A percentile compares a stretch with the other conserved stretches of the same genome.
Evolutionary conservation across 495 filamentous ascomycete genomes (phyloP).

Genomic region (Penicillium cosmopolitanum): DNA sequence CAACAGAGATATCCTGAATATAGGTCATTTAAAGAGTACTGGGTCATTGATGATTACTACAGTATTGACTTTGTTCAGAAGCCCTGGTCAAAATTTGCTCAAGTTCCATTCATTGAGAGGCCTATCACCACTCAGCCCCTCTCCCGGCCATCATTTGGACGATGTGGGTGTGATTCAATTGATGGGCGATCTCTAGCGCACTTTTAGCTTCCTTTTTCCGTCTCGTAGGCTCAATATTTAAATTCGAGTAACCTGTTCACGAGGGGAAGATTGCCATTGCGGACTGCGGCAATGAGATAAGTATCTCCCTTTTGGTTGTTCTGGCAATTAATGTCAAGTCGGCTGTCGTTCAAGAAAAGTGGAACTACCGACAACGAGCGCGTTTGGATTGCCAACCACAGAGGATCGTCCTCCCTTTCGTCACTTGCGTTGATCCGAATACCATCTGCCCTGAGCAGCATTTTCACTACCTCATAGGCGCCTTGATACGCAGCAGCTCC

Average conservation of each 20-base stretch:
- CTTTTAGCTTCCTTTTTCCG: slow-evolving; percentile 7
- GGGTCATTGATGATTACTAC: slow-evolving; percentile 4
- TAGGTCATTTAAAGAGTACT: slow-evolving; percentile 1
- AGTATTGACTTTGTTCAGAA: slow-evolving; percentile 1
- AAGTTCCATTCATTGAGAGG: slow-evolving; percentile 6
- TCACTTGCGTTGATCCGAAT: slow-evolving; percentile 12
- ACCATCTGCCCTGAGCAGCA: slow-evolving; percentile 4
- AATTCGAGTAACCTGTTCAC: slow-evolving; percentile 3
- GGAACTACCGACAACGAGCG: slow-evolving; percentile 8
- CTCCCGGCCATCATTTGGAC: slow-evolving; percentile 2
- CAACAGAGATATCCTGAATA: too few species aligned
- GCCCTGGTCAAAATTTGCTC: background rate
- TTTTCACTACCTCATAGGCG: slow-evolving; percentile 4
- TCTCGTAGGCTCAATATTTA: slow-evolving; percentile 6
- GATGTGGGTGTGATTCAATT: background rate
- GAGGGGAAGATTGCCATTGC: background rate
- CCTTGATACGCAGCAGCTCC: slow-evolving; percentile 7
- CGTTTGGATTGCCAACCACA: slow-evolving; percentile 13
- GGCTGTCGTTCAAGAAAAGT: slow-evolving; percentile 9
- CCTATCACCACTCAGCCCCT: background rate
- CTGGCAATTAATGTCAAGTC: slow-evolving; percentile 17
- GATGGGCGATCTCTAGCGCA: slow-evolving; percentile 7
- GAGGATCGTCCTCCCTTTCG: slow-evolving; percentile 14
- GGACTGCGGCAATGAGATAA: slow-evolving; percentile 14
- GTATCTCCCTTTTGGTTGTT: slow-evolving; percentile 13